Percentiles rank a stretch among this genome's conserved stretches.
These are phyloP conservation scores for Malassezia brasiliensis DNA, from an alignment of 1,284 basidiomycete genomes.

Conservation along the genomic window DNA sequence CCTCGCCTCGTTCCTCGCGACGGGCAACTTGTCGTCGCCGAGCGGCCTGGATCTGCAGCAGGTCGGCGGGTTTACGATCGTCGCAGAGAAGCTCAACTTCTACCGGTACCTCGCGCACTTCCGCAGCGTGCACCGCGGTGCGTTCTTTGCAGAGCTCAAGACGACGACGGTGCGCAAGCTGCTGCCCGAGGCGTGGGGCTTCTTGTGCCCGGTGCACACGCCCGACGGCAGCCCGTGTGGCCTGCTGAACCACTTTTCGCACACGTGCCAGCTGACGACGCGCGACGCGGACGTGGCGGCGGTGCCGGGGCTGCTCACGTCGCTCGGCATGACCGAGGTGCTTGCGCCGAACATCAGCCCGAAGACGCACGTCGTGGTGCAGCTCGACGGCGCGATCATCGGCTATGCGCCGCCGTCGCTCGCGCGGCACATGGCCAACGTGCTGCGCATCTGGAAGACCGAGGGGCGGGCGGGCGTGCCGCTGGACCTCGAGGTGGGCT, in stretches of 20 bases:
- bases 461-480: conserved; percentile 69
- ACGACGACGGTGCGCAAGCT: conserved; percentile 96
- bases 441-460: conserved; percentile 89
- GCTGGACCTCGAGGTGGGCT: conserved; percentile 87
- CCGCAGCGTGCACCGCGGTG: conserved; percentile 94
- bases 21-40: conserved; percentile 88
- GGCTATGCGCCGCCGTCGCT: conserved; percentile 80
- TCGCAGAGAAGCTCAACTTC: conserved; percentile 98
- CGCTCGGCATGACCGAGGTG: conserved; percentile 88
- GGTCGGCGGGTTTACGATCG: conserved; percentile 91
- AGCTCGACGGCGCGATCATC: conserved; percentile 86
- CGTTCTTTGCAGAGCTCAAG: conserved; percentile 98
- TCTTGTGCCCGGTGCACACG: conserved; percentile 96
- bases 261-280: conserved; percentile 85
- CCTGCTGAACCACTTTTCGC: conserved; percentile 89
- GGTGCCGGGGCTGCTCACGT: conserved; percentile 69
- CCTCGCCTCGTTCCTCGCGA: conserved; percentile 89
- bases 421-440: conserved; percentile 69
- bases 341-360: conserved; percentile 70
- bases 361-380: conserved; percentile 70
- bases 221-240: conserved; percentile 97
- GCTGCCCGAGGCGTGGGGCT: conserved; percentile 97
- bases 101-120: conserved; percentile 97
- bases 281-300: conserved; percentile 64
- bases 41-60: conserved; percentile 95